These are phyloP conservation scores for Aegilops longissima DNA, from an alignment of 176 grass and related monocot species.

Conservation along the genomic window DNA sequence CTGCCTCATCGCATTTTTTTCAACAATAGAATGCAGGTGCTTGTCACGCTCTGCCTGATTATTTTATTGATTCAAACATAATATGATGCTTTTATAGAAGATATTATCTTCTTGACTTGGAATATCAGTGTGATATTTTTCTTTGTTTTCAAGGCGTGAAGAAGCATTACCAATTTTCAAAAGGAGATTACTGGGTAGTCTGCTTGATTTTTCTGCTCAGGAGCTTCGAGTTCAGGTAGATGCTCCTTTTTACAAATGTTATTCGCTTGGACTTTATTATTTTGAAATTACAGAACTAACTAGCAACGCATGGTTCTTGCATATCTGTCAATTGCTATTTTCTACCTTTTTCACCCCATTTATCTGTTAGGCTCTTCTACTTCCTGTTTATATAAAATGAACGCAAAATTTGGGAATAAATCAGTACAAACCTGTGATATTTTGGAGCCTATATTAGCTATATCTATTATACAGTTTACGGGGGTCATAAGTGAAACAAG, in stretches of 20 bases:
- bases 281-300: neutral
- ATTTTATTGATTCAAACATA: neutral
- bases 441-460: slow-evolving; percentile 1
- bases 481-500: slow-evolving; percentile 14
- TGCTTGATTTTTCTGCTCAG: slow-evolving; percentile 83
- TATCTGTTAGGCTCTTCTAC: neutral
- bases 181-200: slow-evolving; percentile 64
- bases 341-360: slow-evolving; percentile 15
- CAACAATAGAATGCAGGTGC: neutral
- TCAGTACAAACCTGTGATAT: neutral
- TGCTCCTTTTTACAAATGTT: slow-evolving; percentile 25
- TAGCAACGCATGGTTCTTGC: neutral
- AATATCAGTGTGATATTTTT: slow-evolving; percentile 24
- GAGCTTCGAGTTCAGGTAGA: slow-evolving; percentile 73
- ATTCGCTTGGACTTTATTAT: neutral
- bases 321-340: slow-evolving; percentile 10
- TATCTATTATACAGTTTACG: neutral
- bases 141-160: slow-evolving; percentile 64
- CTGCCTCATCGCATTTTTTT: neutral
- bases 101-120: slow-evolving; percentile 1
- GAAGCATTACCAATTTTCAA: slow-evolving; percentile 72
- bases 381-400: slow-evolving; percentile 15
- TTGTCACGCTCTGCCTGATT: neutral
- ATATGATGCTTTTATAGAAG: slow-evolving; percentile 9
- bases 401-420: slow-evolving; percentile 2